These are phyloP conservation scores for Pseudogymnoascus sp. DNA, from an alignment of 2,329 filamentous ascomycete genomes.

Conservation along the genomic window DNA sequence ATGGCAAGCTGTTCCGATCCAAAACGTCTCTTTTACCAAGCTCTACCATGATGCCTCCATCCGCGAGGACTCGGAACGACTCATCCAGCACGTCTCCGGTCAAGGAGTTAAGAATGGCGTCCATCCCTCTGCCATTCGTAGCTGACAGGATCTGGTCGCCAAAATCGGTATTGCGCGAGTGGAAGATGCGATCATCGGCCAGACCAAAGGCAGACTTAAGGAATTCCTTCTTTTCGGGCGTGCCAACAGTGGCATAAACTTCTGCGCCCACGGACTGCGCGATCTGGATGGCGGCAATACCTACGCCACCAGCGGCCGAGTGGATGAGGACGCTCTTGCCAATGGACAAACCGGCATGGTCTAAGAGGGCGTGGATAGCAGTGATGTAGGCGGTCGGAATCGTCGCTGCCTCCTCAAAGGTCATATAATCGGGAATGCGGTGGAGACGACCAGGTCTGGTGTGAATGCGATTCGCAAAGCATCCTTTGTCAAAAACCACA, in stretches of 20 bases:
- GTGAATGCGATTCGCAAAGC: slow-evolving; percentile 17
- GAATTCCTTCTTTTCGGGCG: slow-evolving; percentile 19
- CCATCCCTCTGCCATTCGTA: slow-evolving; percentile 30
- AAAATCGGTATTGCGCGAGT: slow-evolving; percentile 33
- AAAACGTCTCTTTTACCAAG: slow-evolving; percentile 22
- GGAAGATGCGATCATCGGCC: not conserved
- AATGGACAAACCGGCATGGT: slow-evolving; percentile 34
- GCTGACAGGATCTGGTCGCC: slow-evolving; percentile 27
- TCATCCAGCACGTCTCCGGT: slow-evolving; percentile 27
- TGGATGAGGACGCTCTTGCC: slow-evolving; percentile 27
- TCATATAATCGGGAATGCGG: slow-evolving; percentile 34
- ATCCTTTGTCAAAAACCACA: not conserved
- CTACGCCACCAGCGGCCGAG: slow-evolving; percentile 20
- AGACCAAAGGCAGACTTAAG: slow-evolving; percentile 21
- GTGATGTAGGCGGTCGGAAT: slow-evolving; percentile 37
- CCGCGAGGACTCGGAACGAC: slow-evolving; percentile 31
- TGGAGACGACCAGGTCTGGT: slow-evolving; percentile 15
- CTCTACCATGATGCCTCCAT: slow-evolving; percentile 19
- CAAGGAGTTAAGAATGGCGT: slow-evolving; percentile 33
- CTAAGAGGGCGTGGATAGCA: slow-evolving; percentile 39
- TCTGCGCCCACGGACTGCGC: slow-evolving; percentile 30
- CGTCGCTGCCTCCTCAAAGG: slow-evolving; percentile 35
- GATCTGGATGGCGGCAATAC: slow-evolving; percentile 26
- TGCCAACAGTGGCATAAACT: slow-evolving; percentile 39
- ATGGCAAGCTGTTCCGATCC: slow-evolving; percentile 16